Percentiles rank a stretch among this genome's conserved stretches.
Evolutionary conservation across 2,329 filamentous ascomycete genomes (phyloP).

Genomic region (Colletotrichum destructivum): DNA sequence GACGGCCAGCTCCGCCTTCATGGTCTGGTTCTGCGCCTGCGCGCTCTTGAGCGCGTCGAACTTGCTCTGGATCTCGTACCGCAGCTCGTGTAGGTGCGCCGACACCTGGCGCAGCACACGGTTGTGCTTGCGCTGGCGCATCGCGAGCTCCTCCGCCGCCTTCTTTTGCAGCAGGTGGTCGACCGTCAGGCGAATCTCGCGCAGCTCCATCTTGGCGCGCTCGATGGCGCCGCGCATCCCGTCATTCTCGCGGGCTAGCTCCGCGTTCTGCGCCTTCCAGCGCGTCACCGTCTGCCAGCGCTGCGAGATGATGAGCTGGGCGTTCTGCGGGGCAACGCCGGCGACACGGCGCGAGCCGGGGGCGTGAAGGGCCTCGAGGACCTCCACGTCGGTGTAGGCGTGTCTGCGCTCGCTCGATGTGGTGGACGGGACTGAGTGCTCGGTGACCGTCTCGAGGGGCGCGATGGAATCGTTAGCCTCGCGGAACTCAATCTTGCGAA

Average conservation of each 20-base stretch:
- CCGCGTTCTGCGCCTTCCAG: conserved; percentile 28
- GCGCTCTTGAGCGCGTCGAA: conserved; percentile 41
- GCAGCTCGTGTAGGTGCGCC: conserved; percentile 46
- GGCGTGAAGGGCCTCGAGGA: conserved; percentile 44
- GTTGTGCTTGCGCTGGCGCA: conserved; percentile 41
- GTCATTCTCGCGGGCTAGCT: conserved; percentile 28
- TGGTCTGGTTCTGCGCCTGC: conserved; percentile 26
- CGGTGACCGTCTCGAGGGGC: conserved; percentile 30
- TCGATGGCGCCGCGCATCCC: conserved; percentile 26
- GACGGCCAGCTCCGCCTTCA: conserved; percentile 35
- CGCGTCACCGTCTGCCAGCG: conserved; percentile 42
- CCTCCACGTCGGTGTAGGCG: conserved; percentile 40
- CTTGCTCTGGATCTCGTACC: conserved; percentile 40
- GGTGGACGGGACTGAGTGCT: conserved; percentile 13
- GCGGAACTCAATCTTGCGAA: conserved; percentile 35
- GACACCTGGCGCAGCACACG: conserved; percentile 48
- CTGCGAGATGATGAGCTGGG: conserved; percentile 42
- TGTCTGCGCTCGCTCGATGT: conserved; percentile 10
- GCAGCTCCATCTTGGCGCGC: conserved; percentile 27
- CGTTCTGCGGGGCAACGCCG: conserved; percentile 43
- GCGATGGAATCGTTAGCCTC: conserved; percentile 23
- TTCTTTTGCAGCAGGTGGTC: conserved; percentile 43
- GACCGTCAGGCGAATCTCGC: conserved; percentile 36
- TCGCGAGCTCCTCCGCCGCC: conserved; percentile 34
- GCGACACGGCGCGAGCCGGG: conserved; percentile 44